These are phyloP conservation scores for Penicillium sp. DNA, from an alignment of 2,329 filamentous ascomycete genomes.

Conservation along the genomic window DNA sequence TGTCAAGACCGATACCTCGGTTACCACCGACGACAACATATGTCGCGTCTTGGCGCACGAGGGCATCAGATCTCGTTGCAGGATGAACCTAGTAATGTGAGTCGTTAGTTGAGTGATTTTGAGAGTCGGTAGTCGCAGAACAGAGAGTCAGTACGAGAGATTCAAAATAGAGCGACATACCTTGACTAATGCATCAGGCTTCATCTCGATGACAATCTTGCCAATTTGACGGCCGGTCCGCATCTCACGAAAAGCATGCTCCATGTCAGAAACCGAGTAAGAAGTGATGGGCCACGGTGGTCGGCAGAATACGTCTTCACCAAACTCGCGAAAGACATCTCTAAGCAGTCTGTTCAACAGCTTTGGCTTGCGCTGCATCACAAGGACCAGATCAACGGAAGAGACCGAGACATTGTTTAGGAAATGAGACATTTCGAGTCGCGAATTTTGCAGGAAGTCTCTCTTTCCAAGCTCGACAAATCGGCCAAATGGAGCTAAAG, in stretches of 20 bases:
- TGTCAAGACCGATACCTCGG: conserved; percentile 59
- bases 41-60: conserved; percentile 40
- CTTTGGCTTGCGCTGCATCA: conserved; percentile 31
- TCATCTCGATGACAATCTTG: conserved; percentile 30
- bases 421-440: conserved; percentile 54
- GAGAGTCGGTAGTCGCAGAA: background rate
- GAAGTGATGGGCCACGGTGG: conserved; percentile 26
- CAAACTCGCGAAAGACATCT: conserved; percentile 28
- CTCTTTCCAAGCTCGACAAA: conserved; percentile 43
- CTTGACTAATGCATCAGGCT: conserved; percentile 29
- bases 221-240: conserved; percentile 32
- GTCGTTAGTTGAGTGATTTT: background rate
- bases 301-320: conserved; percentile 10
- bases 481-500: conserved; percentile 36
- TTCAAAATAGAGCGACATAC: conserved; percentile 12
- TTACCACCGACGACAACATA: conserved; percentile 64
- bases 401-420: conserved; percentile 49
- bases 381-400: conserved; percentile 46
- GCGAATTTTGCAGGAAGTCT: conserved; percentile 40
- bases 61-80: conserved; percentile 23
- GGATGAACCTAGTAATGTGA: conserved; percentile 23
- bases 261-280: conserved; percentile 29
- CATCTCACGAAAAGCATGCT: conserved; percentile 31
- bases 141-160: background rate
- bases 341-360: conserved; percentile 29